These are phyloP conservation scores for Berkeleyomyces rouxiae DNA, from an alignment of 2,329 filamentous ascomycete genomes.

Conservation along the genomic window DNA sequence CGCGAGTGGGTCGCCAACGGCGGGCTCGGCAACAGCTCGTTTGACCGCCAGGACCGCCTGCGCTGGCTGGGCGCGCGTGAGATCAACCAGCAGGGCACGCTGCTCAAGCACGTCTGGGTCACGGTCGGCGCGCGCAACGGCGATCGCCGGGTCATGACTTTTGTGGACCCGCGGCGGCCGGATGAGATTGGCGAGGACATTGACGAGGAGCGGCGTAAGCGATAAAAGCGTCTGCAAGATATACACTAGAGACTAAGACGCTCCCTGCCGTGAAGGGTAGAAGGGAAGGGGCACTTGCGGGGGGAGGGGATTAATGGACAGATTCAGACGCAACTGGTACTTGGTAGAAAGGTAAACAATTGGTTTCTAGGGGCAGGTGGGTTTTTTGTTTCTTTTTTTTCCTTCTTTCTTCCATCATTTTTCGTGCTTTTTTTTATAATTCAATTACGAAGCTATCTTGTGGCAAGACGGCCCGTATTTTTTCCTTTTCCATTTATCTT, in stretches of 20 bases:
- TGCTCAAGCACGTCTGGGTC: slow-evolving; percentile 51
- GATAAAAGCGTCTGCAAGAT: not conserved
- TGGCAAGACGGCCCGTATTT: not conserved
- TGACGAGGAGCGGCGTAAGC: slow-evolving; percentile 23
- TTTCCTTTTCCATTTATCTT: not conserved
- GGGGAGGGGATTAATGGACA: not conserved
- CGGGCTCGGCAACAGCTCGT: slow-evolving; percentile 51
- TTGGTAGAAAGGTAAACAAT: not conserved
- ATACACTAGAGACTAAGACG: no score
- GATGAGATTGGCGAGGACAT: slow-evolving; percentile 38
- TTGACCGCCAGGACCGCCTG: slow-evolving; percentile 36
- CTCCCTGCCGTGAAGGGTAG: no score
- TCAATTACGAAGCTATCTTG: not conserved
- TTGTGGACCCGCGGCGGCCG: slow-evolving; percentile 38
- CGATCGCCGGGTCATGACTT: slow-evolving; percentile 37
- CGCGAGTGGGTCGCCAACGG: slow-evolving; percentile 55
- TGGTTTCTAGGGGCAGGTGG: not conserved
- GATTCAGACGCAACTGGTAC: not conserved
- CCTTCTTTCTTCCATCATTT: not conserved
- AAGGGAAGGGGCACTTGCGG: not conserved
- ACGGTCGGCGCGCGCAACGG: slow-evolving; percentile 48
- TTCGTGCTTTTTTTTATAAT: not conserved
- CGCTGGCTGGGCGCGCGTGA: slow-evolving; percentile 44
- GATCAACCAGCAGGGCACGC: slow-evolving; percentile 23
- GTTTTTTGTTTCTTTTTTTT: not conserved